phyloP scores from a whole-genome alignment of 2,329 filamentous ascomycete species.

The Juglanconis juglandina region DNA sequence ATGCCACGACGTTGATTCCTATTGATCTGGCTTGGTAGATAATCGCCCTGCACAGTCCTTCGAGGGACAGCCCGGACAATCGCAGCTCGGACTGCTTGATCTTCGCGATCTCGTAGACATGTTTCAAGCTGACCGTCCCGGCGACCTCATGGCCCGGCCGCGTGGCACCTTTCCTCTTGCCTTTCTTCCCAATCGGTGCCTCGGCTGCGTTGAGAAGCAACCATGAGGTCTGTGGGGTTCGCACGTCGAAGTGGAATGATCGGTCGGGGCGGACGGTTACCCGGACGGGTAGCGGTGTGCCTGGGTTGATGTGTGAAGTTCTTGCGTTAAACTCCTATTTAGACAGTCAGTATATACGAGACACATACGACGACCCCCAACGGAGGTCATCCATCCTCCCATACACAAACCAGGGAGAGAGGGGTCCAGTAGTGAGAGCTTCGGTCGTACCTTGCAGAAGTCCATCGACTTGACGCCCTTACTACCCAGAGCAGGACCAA shows the following conservation, averaged over 20 bases:
- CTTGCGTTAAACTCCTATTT: conserved; percentile 91
- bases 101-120: conserved; percentile 95
- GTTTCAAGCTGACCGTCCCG: conserved; percentile 88
- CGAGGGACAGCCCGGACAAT: conserved; percentile 66
- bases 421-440: conserved; percentile 6
- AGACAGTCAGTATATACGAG: conserved; percentile 18
- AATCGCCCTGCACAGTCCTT: conserved; percentile 70
- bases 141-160: conserved; percentile 73
- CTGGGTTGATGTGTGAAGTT: conserved; percentile 76
- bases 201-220: conserved; percentile 81
- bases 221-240: conserved; percentile 91
- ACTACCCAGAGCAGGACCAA: conserved; percentile 91
- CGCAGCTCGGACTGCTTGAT: conserved; percentile 82
- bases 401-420: no score
- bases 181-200: conserved; percentile 67
- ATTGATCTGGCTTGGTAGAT: conserved; percentile 74
- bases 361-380: not conserved
- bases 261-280: conserved; percentile 91
- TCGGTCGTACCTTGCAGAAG: conserved; percentile 80
- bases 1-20: conserved; percentile 69
- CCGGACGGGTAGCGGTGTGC: conserved; percentile 84
- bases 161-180: conserved; percentile 72
- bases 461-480: conserved; percentile 99
- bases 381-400: no score
- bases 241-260: conserved; percentile 87